phyloP scores from a whole-genome alignment of 106 monocot species.

The Apostasia shenzhenica region DNA sequence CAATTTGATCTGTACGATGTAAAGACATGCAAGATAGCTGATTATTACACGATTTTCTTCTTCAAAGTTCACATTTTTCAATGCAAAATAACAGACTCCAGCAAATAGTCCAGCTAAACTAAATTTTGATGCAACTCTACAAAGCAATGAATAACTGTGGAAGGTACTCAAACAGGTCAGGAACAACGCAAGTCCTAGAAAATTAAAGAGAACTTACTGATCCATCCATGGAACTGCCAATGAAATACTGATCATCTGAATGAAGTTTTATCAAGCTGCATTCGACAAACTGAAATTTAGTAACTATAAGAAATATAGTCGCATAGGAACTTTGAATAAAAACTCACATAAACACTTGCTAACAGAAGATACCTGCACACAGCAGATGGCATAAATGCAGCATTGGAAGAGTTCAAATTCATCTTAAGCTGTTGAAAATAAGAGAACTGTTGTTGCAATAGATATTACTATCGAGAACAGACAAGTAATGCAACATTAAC shows the following conservation, averaged over 20 bases:
- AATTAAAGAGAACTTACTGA: slow-evolving; percentile 42
- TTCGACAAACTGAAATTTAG: not conserved
- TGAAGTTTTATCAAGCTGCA: slow-evolving; percentile 64
- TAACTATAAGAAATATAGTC: not conserved
- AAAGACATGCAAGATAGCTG: no score
- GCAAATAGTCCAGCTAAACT: not conserved
- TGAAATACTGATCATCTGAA: slow-evolving; percentile 77
- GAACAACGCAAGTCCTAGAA: not conserved
- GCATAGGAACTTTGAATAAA: not conserved
- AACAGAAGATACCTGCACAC: slow-evolving; percentile 64
- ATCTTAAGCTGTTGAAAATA: slow-evolving; percentile 31
- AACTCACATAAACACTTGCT: not conserved
- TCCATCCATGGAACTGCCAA: slow-evolving; percentile 94
- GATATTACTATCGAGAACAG: no score
- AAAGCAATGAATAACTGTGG: not conserved
- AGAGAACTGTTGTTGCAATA: not conserved
- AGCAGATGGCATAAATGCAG: slow-evolving; percentile 50
- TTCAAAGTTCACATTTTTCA: no score
- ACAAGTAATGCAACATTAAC: no score
- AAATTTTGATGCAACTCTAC: not conserved
- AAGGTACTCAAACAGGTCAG: not conserved
- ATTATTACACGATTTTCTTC: no score
- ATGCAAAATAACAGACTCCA: no score
- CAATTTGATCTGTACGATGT: slow-evolving; percentile 55
- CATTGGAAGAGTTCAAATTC: slow-evolving; percentile 21